Evolutionary conservation across 2,329 filamentous ascomycete species (phyloP), one percentile per base, ranked within the genome.

Genomic region (Venturia carpophila): DNA sequence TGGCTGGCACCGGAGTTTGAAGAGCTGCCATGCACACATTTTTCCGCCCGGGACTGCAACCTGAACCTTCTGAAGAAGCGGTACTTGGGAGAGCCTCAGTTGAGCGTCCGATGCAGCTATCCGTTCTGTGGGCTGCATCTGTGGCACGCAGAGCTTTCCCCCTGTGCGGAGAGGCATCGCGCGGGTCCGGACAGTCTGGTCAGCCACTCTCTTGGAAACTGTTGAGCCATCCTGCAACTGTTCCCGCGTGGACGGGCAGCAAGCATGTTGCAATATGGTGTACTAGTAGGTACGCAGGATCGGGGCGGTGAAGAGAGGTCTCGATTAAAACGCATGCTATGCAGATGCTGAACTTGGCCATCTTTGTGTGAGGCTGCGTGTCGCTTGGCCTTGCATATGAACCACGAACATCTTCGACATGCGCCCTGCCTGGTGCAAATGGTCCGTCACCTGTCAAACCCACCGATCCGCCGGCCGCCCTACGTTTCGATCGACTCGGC

Each of bases 231-330:
- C 15, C 27, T 34, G 49, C 49, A 24, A 55, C 49, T 55, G 49
- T 17, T 9, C 49, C 27, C 24, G 49, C 49, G 19, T 58, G 55
- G 24, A 17, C 13, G 55, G 39, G 39, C 15, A 9, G 42, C 27
- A 2, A 60, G 34, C 58, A 41, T 60, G 58, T 24, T 41, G 58
- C 58, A 42, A 41, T 41, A 43, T 42, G 58, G 34, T 15, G 58
- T 41, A 41, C 24, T 3, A 34, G 30, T 34, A 34, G 30, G 30
- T 34, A 3, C 30, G 24, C 24, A 15, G 27, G 2, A 11, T 55
- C 24, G 52, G 43, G 61, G 62, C 62, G 62, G 62, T 64, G 62
- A 64, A 19, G n/a, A n/a, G 9, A 47, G 30, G 62, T 52, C 3
- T 15, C 27, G 45, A 1, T 43, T 64, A 64, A 41, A 64, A 34